These are phyloP conservation scores for Apium graveolens DNA, from an alignment of 129 eudicot species.

Conservation along the genomic window DNA sequence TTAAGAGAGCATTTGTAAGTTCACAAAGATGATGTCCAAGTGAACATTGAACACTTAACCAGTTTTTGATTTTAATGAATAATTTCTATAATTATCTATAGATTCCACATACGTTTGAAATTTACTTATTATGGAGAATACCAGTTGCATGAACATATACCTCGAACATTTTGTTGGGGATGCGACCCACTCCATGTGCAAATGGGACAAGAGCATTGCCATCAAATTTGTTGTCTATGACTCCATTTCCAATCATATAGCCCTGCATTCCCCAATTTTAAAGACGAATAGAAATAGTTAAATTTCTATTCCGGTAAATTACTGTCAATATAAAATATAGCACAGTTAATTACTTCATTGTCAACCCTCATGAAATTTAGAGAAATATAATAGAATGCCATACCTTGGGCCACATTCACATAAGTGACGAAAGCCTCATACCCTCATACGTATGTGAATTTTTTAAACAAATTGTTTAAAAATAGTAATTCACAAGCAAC, in stretches of 20 bases:
- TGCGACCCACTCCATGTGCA: conserved; percentile 40
- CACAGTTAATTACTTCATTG: too few species aligned
- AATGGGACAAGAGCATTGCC: conserved; percentile 36
- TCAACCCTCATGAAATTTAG: too few species aligned
- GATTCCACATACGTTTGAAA: neutral
- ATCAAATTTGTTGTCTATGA: conserved; percentile 24
- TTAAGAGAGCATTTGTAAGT: neutral
- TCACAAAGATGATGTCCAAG: neutral
- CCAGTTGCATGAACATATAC: neutral
- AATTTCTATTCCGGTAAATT: neutral
- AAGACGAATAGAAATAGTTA: neutral
- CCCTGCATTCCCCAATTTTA: conserved; percentile 21
- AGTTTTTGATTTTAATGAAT: neutral
- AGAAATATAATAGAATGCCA: too few species aligned
- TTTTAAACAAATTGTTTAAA: too few species aligned
- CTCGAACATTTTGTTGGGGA: conserved; percentile 23
- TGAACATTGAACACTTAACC: neutral
- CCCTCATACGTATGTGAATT: too few species aligned
- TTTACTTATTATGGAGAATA: neutral
- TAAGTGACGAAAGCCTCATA: too few species aligned
- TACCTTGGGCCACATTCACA: too few species aligned
- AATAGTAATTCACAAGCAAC: too few species aligned
- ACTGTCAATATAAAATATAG: neutral
- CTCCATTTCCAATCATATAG: conserved; percentile 44
- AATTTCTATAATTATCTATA: neutral